A percentile compares a stretch with the other conserved stretches of the same genome.
Conservation (phyloP, 2,329 filamentous ascomycete species). For the Pseudocercospora musae region DNA sequence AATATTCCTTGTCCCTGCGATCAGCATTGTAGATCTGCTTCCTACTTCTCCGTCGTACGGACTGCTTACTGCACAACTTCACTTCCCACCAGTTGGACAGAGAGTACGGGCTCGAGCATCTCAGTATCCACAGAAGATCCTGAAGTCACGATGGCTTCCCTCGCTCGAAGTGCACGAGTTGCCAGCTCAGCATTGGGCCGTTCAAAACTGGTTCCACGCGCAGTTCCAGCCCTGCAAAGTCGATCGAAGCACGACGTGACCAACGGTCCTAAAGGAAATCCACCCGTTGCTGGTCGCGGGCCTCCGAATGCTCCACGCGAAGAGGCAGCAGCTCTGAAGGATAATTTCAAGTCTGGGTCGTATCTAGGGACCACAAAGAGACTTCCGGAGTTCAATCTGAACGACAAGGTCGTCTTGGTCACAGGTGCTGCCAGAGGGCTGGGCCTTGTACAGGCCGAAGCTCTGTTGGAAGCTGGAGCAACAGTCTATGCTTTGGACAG, state of each 20-base stretch:
- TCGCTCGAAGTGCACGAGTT: background rate
- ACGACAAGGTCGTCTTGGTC: slow-evolving; percentile 28
- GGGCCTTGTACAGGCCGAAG: slow-evolving; percentile 71
- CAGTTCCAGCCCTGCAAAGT: slow-evolving; percentile 17
- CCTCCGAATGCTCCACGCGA: slow-evolving; percentile 33
- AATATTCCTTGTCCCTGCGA: background rate
- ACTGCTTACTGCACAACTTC: background rate
- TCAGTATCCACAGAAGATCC: background rate
- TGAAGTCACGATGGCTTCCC: background rate
- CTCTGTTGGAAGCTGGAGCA: slow-evolving; percentile 71
- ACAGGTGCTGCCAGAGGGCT: slow-evolving; percentile 60
- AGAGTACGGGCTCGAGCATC: background rate
- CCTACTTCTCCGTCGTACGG: background rate
- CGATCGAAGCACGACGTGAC: slow-evolving; percentile 29
- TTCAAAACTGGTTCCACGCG: slow-evolving; percentile 7
- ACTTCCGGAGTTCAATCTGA: slow-evolving; percentile 72
- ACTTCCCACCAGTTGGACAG: background rate
- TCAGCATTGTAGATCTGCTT: background rate
- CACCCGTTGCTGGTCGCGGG: slow-evolving; percentile 28
- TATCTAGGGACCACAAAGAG: slow-evolving; percentile 38
- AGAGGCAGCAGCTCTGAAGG: slow-evolving; percentile 31
- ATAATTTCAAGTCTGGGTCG: slow-evolving; percentile 31
- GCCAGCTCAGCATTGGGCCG: slow-evolving; percentile 4
- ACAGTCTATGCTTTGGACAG: slow-evolving; percentile 66
- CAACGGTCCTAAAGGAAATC: slow-evolving; percentile 33